Percentiles rank a stretch among this genome's conserved stretches.
These are phyloP conservation scores for Phytophthora pisi DNA, from an alignment of 352 stramenopile genomes.

Conservation along the genomic window DNA sequence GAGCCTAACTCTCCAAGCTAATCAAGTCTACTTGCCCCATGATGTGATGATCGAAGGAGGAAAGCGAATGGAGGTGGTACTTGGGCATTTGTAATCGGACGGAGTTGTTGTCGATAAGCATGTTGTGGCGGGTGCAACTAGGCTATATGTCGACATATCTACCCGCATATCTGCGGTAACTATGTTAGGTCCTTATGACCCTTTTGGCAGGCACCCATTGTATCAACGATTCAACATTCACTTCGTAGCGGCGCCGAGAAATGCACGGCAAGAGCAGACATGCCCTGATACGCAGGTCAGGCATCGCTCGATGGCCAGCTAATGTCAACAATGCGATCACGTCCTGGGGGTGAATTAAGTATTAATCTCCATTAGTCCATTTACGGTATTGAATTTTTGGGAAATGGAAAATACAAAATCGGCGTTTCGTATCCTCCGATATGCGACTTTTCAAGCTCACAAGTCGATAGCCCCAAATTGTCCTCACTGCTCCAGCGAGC, in stretches of 20 bases:
- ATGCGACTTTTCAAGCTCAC: constrained; percentile 23
- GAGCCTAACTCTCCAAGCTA: no score
- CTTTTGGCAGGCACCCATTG: neutral
- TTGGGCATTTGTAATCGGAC: no score
- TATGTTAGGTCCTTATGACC: no score
- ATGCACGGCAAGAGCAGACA: constrained; percentile 13
- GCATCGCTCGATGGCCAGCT: constrained; percentile 19
- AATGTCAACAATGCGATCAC: constrained; percentile 3
- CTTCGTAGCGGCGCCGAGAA: constrained; percentile 7
- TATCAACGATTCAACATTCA: constrained; percentile 9
- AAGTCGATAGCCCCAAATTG: neutral
- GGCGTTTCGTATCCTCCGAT: constrained; percentile 20
- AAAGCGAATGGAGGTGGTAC: no score
- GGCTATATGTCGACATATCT: no score
- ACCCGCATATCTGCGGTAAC: no score
- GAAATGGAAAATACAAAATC: neutral
- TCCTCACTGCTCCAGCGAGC: neutral
- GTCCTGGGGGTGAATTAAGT: neutral
- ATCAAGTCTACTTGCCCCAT: no score
- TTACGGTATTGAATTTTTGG: neutral
- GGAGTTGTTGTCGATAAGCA: no score
- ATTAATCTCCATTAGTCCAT: constrained; percentile 12
- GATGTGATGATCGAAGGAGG: no score
- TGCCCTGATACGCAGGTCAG: constrained; percentile 22
- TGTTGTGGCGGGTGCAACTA: no score